Evolutionary conservation across 2,329 filamentous ascomycete species (phyloP).

Genomic region (Penicillium sp.): DNA sequence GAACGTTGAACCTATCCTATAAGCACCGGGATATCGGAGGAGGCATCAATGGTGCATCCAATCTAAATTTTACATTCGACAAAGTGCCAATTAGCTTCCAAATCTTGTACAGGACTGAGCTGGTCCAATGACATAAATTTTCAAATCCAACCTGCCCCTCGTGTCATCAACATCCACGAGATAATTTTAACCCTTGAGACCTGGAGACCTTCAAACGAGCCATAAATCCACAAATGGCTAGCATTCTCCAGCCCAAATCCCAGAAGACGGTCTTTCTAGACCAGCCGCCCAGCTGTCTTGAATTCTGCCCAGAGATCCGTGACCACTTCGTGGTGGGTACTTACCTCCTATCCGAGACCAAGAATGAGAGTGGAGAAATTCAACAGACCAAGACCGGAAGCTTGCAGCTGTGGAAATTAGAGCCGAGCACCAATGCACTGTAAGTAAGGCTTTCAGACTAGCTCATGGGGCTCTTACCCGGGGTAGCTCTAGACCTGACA

Average conservation of each 20-base stretch:
- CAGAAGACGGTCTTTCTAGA: constrained; percentile 39
- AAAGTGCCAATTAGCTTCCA: not conserved
- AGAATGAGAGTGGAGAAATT: constrained; percentile 26
- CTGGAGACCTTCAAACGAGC: too few species aligned
- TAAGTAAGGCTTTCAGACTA: constrained; percentile 16
- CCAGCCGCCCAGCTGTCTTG: constrained; percentile 47
- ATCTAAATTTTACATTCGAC: not conserved
- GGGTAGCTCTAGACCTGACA: not conserved
- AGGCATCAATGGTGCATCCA: not conserved
- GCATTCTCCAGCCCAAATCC: constrained; percentile 30
- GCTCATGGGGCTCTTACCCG: not conserved
- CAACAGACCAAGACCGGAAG: constrained; percentile 71
- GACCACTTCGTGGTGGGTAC: constrained; percentile 78
- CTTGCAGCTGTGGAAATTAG: constrained; percentile 64
- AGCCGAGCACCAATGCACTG: constrained; percentile 30
- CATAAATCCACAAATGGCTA: constrained; percentile 9
- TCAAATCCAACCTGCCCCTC: not conserved
- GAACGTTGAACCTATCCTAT: not conserved
- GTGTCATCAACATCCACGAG: not conserved
- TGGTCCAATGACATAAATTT: not conserved
- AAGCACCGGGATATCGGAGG: not conserved
- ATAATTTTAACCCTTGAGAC: not conserved
- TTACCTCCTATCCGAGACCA: constrained; percentile 63
- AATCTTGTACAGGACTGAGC: not conserved
- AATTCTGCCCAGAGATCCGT: constrained; percentile 49